Base-by-base conservation (phyloP, 495 filamentous ascomycete species). In the Xylaria acuta region DNA sequence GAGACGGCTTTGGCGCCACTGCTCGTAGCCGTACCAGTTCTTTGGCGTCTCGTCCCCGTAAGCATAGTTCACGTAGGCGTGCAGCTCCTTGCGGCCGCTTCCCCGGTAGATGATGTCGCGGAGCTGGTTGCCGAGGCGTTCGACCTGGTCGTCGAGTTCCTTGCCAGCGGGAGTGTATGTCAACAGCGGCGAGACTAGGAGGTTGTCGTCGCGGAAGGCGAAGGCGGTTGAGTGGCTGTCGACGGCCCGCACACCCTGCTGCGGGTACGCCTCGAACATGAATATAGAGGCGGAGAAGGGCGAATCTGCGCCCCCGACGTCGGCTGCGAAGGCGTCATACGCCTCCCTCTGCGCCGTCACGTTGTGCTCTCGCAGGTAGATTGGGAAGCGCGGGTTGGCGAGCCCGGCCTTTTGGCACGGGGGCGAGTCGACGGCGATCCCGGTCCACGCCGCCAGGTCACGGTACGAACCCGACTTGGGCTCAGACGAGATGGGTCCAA, bases 211-310 rank as follows among this genome's bases (percentile, higher is more conserved):
- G 3, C 88, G 84, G 53, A 64, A 77, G 16, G 86, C 81, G 47
- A 73, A 73, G 8, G 71, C 71, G 60, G 81, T 80, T 0, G 79
- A 76, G 25, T 74, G 67, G 22, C 43, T 59, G 34, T 64, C 63
- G 27, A 87, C 73, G 0, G 76, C 78, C 30, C 82, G 70, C 1
- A 90, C 86, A 16, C 82, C 87, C 36, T 82, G 71, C 22, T 74
- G 74, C 11, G 87, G 82, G 78, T 88, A 89, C 11, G 81, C 84
- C 73, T 89, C 88, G 67, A 88, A 87, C 81, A 87, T 69, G 79
- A 74, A 63, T 70, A 63, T 60, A 75, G 75, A 72, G 76, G 75
- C 65, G 74, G 78, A 64, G 81, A 82, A 76, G 79, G 80, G 80
- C 80, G 75, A 81, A 81, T 76, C 22, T 43, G 53, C 22, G 22